These are phyloP conservation scores for Astragalus glycyphyllos DNA, from an alignment of 306 rosid species.

Conservation along the genomic window DNA sequence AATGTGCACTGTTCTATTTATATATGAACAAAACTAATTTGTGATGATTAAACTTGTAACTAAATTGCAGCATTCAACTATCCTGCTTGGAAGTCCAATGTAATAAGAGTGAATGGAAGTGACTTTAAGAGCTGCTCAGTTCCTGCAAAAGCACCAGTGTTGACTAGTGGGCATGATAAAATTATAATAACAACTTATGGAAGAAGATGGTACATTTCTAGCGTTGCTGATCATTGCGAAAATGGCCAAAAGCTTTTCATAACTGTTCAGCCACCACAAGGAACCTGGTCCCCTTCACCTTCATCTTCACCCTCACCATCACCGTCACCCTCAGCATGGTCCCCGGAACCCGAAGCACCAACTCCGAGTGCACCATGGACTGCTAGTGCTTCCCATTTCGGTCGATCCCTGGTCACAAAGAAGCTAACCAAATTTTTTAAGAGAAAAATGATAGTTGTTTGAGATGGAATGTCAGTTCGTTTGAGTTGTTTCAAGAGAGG, in stretches of 20 bases:
- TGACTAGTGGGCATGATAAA: conserved; percentile 14
- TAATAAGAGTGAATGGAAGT: conserved; percentile 35
- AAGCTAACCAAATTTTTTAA: conserved; percentile 18
- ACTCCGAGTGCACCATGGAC: conserved; percentile 24
- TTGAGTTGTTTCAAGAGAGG: conserved; percentile 13
- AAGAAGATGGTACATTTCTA: conserved; percentile 42
- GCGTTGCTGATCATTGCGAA: conserved; percentile 12
- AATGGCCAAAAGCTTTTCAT: conserved; percentile 35
- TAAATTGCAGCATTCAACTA: conserved; percentile 39
- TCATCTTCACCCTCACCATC: not conserved
- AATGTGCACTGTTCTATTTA: not conserved
- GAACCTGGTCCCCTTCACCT: conserved; percentile 6
- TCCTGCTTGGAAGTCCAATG: conserved; percentile 19
- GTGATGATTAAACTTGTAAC: not conserved
- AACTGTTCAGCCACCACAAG: conserved; percentile 30
- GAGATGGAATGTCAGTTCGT: not conserved
- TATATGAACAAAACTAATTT: not conserved
- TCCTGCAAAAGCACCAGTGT: not conserved
- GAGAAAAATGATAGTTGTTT: not conserved
- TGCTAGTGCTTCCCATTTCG: not conserved
- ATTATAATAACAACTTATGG: conserved; percentile 9
- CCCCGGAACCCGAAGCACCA: not conserved
- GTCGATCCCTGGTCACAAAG: conserved; percentile 12
- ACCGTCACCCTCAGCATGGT: not conserved
- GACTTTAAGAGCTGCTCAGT: conserved; percentile 33